phyloP scores from a whole-genome alignment of 202 grass and related monocot genomes.

The Saccharum hybrid region DNA sequence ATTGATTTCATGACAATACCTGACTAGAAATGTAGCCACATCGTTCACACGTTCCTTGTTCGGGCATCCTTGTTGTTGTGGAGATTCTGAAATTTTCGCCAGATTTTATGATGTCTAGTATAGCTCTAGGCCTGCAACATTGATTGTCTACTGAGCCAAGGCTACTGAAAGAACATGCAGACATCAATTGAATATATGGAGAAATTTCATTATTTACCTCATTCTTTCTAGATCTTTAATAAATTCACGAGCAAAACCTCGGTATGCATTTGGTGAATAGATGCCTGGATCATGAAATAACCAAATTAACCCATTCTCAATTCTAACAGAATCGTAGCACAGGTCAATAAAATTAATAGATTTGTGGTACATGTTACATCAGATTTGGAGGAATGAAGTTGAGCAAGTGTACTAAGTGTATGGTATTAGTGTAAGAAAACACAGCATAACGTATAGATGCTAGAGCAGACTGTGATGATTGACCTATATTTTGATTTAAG shows the following conservation, averaged over 20 bases:
- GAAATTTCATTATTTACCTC: constrained; percentile 48
- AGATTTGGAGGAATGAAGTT: background rate
- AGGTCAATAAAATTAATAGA: background rate
- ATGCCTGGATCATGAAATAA: constrained; percentile 55
- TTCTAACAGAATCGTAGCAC: background rate
- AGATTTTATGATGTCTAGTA: constrained; percentile 89
- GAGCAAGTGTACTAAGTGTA: background rate
- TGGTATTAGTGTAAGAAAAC: background rate
- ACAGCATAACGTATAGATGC: background rate
- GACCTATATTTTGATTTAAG: constrained; percentile 10
- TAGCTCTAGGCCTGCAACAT: constrained; percentile 77
- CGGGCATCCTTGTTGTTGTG: constrained; percentile 80
- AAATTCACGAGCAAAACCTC: constrained; percentile 96
- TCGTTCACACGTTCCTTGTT: constrained; percentile 83
- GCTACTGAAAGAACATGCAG: background rate
- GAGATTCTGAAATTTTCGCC: constrained; percentile 92
- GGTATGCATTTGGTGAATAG: constrained; percentile 96
- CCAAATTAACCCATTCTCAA: constrained; percentile 6
- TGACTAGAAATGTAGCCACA: constrained; percentile 93
- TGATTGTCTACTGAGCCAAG: constrained; percentile 28
- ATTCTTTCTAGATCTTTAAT: constrained; percentile 95
- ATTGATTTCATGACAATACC: constrained; percentile 48
- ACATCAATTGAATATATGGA: background rate
- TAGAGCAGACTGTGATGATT: background rate
- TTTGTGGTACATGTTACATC: background rate